These are phyloP conservation scores for Backusella morwellensis DNA, from an alignment of 192 early-diverging fungal species.

Conservation along the genomic window DNA sequence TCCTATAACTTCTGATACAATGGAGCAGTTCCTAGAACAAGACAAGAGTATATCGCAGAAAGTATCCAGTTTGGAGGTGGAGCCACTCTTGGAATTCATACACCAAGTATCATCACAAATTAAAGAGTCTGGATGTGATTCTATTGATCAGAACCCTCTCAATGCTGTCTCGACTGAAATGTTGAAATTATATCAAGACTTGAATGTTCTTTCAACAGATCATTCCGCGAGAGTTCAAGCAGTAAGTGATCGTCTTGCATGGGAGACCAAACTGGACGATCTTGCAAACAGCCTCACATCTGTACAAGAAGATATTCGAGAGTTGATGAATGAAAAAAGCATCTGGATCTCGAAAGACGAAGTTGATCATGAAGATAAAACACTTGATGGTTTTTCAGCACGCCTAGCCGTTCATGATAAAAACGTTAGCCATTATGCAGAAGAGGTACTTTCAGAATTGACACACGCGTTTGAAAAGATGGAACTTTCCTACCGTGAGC, in stretches of 20 bases:
- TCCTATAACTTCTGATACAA: not conserved
- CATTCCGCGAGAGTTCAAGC: not conserved
- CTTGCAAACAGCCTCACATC: not conserved
- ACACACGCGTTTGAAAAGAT: not conserved
- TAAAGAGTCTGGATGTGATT: not conserved
- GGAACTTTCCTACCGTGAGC: not conserved
- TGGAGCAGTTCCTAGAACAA: not conserved
- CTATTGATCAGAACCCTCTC: not conserved
- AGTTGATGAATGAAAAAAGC: conserved; percentile 20
- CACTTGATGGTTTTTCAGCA: not conserved
- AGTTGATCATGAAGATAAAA: not conserved
- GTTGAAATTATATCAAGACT: not conserved
- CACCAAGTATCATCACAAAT: not conserved
- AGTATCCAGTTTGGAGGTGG: not conserved
- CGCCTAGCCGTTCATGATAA: not conserved
- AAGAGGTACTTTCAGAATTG: not conserved
- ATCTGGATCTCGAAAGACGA: conserved; percentile 14
- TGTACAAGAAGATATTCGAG: conserved; percentile 8
- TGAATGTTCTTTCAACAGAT: not conserved
- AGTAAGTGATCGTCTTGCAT: not conserved
- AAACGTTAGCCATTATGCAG: not conserved
- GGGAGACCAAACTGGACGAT: not conserved
- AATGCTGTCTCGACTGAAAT: not conserved
- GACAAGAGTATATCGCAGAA: not conserved
- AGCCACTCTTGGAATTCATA: not conserved